These are phyloP conservation scores for Solanum medicagineum DNA, from an alignment of 257 asterid genomes.

Conservation along the genomic window DNA sequence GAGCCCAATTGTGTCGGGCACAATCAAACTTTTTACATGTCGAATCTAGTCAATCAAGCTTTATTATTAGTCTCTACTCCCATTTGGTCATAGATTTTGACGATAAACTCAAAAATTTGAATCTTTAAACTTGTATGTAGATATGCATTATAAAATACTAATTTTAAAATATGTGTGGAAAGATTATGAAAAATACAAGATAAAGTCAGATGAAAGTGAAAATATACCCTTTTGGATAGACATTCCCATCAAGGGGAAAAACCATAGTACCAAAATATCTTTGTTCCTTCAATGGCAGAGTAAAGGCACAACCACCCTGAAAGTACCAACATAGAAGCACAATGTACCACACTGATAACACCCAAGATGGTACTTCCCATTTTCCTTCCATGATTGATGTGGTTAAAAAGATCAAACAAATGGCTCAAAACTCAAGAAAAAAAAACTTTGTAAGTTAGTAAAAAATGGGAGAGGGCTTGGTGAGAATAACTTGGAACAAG, in stretches of 20 bases:
- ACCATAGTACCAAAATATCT: conserved; percentile 25
- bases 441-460: background rate
- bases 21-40: no score
- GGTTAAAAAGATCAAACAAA: background rate
- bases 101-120: background rate
- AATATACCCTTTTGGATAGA: conserved; percentile 68
- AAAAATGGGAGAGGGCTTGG: background rate
- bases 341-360: background rate
- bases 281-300: background rate
- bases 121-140: no score
- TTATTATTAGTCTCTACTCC: background rate
- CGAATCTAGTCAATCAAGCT: no score
- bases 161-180: background rate
- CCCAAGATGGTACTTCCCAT: background rate
- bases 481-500: background rate
- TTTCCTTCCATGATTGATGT: background rate
- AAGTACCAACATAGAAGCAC: background rate
- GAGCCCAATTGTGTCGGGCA: no score
- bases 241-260: conserved; percentile 69
- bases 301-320: background rate
- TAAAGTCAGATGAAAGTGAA: background rate
- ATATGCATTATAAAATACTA: no score
- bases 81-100: background rate
- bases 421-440: background rate
- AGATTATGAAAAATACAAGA: background rate